Percentiles rank a stretch among this genome's conserved stretches.
Conservation (phyloP, 176 grass and related monocot genomes). For the Zea luxurians region DNA sequence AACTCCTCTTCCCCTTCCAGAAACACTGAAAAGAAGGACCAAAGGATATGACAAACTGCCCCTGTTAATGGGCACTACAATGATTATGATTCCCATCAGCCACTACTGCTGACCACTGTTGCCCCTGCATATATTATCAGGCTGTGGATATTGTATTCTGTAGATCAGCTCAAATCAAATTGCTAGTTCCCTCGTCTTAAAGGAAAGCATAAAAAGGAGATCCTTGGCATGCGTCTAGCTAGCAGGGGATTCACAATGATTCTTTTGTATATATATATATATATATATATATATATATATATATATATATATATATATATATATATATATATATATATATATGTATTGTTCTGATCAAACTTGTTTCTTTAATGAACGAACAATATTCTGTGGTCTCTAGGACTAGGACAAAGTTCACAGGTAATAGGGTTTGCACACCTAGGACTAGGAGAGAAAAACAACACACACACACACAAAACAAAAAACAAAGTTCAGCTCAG, state of each 20-base stretch:
- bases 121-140: background rate
- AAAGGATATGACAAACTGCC: slow-evolving; percentile 45
- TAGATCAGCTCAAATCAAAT: slow-evolving; percentile 26
- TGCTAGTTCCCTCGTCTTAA: background rate
- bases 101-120: slow-evolving; percentile 40
- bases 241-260: background rate
- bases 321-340: background rate
- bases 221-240: background rate
- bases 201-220: background rate
- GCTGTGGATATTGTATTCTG: slow-evolving; percentile 30
- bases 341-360: background rate
- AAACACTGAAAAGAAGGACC: slow-evolving; percentile 51
- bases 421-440: too few relatives aligned
- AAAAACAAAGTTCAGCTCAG: too few relatives aligned
- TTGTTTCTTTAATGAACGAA: too few relatives aligned
- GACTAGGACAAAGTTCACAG: too few relatives aligned
- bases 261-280: background rate
- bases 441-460: too few relatives aligned
- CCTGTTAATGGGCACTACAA: slow-evolving; percentile 37
- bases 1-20: slow-evolving; percentile 33
- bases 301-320: background rate
- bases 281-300: background rate
- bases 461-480: too few relatives aligned
- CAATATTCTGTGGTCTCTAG: too few relatives aligned
- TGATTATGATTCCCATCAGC: slow-evolving; percentile 51